These are phyloP conservation scores for Trichoderma lentiforme DNA, from an alignment of 2,329 filamentous ascomycete genomes.

Conservation along the genomic window DNA sequence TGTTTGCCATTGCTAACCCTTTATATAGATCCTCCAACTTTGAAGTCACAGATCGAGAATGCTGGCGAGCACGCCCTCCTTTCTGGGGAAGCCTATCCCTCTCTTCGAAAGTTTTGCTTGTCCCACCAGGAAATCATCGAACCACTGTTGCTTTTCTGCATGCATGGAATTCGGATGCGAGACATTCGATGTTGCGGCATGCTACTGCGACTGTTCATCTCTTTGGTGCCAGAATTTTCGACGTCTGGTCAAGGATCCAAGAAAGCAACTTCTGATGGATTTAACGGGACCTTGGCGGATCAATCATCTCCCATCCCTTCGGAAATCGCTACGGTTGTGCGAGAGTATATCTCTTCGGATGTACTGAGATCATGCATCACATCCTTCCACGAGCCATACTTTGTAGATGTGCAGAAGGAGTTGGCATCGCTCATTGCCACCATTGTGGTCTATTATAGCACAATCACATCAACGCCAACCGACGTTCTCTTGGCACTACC, in stretches of 20 bases:
- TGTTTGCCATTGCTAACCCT: not conserved
- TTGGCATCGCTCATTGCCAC: slow-evolving; percentile 82
- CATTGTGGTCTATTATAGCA: slow-evolving; percentile 74
- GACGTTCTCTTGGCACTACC: slow-evolving; percentile 77
- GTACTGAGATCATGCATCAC: slow-evolving; percentile 87
- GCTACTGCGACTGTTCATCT: slow-evolving; percentile 81
- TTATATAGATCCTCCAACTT: slow-evolving; percentile 31
- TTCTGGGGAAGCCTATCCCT: slow-evolving; percentile 44
- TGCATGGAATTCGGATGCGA: slow-evolving; percentile 82
- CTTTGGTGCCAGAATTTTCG: slow-evolving; percentile 79
- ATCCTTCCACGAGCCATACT: slow-evolving; percentile 91
- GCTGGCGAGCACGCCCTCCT: slow-evolving; percentile 25
- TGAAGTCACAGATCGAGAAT: slow-evolving; percentile 28
- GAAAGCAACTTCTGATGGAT: slow-evolving; percentile 26
- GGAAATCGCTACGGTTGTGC: slow-evolving; percentile 63
- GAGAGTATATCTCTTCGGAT: slow-evolving; percentile 85
- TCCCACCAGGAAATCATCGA: slow-evolving; percentile 75
- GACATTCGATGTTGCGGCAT: slow-evolving; percentile 86
- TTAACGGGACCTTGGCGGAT: slow-evolving; percentile 27
- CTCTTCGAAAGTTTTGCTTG: slow-evolving; percentile 79
- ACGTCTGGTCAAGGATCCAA: slow-evolving; percentile 30
- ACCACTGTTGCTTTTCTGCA: slow-evolving; percentile 86
- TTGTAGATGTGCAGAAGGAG: slow-evolving; percentile 93
- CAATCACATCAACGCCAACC: slow-evolving; percentile 66
- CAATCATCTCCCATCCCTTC: slow-evolving; percentile 45